Evolutionary conservation across 208 protist genomes (phyloP).

Genomic region (Trypanosoma boissoni): DNA sequence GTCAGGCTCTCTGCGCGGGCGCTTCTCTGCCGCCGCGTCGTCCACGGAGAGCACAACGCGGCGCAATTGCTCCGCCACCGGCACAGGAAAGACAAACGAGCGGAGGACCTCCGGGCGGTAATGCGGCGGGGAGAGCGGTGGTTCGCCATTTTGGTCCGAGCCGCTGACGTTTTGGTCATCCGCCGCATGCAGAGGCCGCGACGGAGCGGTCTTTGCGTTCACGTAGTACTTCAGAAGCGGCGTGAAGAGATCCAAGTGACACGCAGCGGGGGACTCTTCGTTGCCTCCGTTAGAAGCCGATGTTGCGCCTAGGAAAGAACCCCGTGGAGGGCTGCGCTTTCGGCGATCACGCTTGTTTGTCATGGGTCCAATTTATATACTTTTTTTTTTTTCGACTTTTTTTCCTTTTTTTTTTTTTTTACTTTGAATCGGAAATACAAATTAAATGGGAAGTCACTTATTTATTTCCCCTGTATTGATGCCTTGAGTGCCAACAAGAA

Average conservation of each 20-base stretch:
- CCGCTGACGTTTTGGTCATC: background rate
- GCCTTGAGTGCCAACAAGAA: slow-evolving; percentile 5
- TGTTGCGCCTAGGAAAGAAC: background rate
- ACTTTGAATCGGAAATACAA: too few relatives aligned
- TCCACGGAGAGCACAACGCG: slow-evolving; percentile 5
- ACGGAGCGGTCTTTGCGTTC: too few relatives aligned
- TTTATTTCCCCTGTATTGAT: background rate
- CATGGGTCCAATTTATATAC: background rate
- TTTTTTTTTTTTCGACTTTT: background rate
- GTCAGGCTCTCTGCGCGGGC: background rate
- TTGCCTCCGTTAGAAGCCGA: slow-evolving; percentile 21
- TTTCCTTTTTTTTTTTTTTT: background rate
- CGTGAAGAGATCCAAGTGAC: slow-evolving; percentile 43
- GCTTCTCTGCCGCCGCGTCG: background rate
- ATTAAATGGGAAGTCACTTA: background rate
- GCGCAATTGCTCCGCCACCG: slow-evolving; percentile 12
- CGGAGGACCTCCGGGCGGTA: slow-evolving; percentile 12
- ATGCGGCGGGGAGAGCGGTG: background rate
- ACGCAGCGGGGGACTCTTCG: background rate
- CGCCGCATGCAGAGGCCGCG: background rate
- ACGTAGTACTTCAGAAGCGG: slow-evolving; percentile 44
- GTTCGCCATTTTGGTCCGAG: background rate
- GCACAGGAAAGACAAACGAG: slow-evolving; percentile 19
- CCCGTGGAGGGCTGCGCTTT: background rate
- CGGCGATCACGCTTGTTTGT: background rate